Percentiles rank a stretch among this genome's conserved stretches.
Conservation (phyloP, 2,329 filamentous ascomycete species). For the Onygenales sp. region DNA sequence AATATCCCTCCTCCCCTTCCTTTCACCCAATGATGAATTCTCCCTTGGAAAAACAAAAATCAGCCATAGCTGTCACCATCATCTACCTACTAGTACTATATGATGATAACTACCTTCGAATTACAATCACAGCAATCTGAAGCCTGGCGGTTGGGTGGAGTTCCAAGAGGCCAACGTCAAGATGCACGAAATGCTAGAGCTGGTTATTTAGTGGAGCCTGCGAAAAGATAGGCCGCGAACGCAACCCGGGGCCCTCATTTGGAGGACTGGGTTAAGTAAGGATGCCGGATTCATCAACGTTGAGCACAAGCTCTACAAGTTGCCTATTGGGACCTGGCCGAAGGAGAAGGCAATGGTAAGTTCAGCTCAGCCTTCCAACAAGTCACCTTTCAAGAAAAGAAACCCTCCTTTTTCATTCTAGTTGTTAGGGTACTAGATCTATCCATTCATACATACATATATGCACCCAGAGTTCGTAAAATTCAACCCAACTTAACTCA, state of each 20-base stretch:
- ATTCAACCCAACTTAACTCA: too few relatives aligned
- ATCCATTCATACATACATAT: too few relatives aligned
- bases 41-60: not conserved
- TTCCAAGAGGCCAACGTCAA: constrained; percentile 20
- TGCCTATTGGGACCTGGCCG: constrained; percentile 17
- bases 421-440: too few relatives aligned
- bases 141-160: constrained; percentile 27
- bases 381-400: not conserved
- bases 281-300: constrained; percentile 17
- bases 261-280: constrained; percentile 10
- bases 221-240: constrained; percentile 12
- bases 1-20: constrained; percentile 7
- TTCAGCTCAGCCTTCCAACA: not conserved
- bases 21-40: not conserved
- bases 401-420: not conserved
- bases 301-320: constrained; percentile 14
- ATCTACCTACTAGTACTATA: not conserved
- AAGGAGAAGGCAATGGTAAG: constrained; percentile 14
- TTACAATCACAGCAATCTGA: constrained; percentile 3
- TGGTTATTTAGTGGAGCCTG: constrained; percentile 15
- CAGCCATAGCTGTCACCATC: not conserved
- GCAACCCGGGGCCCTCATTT: constrained; percentile 7
- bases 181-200: constrained; percentile 16
- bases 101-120: not conserved
- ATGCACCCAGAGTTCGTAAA: too few relatives aligned